phyloP scores from a whole-genome alignment of 176 grass and related monocot species.

The Rhynchospora pubera region DNA sequence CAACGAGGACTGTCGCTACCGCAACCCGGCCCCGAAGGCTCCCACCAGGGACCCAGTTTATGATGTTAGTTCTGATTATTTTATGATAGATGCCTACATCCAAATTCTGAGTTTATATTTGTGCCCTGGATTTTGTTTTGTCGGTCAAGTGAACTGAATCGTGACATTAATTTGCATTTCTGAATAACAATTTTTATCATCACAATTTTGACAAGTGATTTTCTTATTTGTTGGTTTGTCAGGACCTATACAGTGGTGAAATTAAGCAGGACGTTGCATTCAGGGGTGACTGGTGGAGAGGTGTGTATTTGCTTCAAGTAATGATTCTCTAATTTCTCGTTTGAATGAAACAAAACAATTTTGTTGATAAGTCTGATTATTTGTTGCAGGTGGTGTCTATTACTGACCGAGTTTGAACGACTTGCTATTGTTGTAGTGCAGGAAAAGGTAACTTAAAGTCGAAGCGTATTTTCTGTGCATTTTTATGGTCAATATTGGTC shows the following conservation, averaged over 20 bases:
- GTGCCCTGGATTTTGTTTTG: neutral
- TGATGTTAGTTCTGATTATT: constrained; percentile 4
- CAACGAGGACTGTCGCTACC: neutral
- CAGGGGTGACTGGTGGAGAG: constrained; percentile 28
- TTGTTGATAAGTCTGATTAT: neutral
- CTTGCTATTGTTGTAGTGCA: constrained; percentile 9
- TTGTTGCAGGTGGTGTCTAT: constrained; percentile 8
- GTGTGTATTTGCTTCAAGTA: neutral
- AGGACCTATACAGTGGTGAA: neutral
- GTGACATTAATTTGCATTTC: neutral
- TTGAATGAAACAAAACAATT: neutral
- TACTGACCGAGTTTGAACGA: constrained; percentile 13
- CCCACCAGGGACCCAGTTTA: neutral
- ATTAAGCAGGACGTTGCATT: neutral
- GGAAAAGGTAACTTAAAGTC: constrained; percentile 2
- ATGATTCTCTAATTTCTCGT: neutral
- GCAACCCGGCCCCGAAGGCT: neutral
- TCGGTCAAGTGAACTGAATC: neutral
- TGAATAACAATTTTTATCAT: neutral
- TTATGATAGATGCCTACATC: neutral
- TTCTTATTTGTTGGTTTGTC: neutral
- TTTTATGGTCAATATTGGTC: neutral
- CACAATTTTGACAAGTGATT: neutral
- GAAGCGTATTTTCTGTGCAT: neutral
- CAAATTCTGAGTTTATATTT: neutral